A percentile compares a stretch with the other conserved stretches of the same genome.
These are phyloP conservation scores for Penicillium thymicola DNA, from an alignment of 2,329 filamentous ascomycete genomes.

Conservation along the genomic window DNA sequence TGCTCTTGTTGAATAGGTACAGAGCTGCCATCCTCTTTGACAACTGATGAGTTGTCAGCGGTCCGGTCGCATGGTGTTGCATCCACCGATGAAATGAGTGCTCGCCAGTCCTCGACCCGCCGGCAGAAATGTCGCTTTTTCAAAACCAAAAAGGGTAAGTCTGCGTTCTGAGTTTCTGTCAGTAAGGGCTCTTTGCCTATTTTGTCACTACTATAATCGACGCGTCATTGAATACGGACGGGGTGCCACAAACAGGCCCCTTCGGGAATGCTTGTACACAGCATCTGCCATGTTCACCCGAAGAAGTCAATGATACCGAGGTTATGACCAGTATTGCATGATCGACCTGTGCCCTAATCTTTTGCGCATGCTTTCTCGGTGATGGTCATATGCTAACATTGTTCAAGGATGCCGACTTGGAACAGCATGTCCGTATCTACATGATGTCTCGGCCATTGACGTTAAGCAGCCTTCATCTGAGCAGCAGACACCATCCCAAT, in stretches of 20 bases:
- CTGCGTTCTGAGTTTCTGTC: constrained; percentile 3
- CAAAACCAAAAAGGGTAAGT: constrained; percentile 26
- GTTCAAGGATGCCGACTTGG: constrained; percentile 52
- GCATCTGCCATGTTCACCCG: not conserved
- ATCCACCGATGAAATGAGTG: constrained; percentile 10
- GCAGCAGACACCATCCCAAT: constrained; percentile 13
- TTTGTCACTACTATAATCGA: not conserved
- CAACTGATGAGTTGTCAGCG: constrained; percentile 32
- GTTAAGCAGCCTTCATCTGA: constrained; percentile 16
- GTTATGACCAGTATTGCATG: not conserved
- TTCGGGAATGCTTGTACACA: constrained; percentile 1
- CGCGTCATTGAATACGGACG: not conserved
- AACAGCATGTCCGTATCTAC: constrained; percentile 50
- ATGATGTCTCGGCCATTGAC: constrained; percentile 35
- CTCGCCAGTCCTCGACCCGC: constrained; percentile 17
- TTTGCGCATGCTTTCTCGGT: not conserved
- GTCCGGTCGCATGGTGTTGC: constrained; percentile 28
- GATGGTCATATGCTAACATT: constrained; percentile 19
- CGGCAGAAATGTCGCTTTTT: constrained; percentile 29
- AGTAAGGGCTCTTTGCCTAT: not conserved
- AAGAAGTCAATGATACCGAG: constrained; percentile 1
- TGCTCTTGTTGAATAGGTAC: constrained; percentile 23
- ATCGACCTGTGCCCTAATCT: not conserved
- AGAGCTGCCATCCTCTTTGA: constrained; percentile 14
- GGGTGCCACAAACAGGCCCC: not conserved